phyloP scores from a whole-genome alignment of 495 filamentous ascomycete genomes.

The Achaetomiella virescens region DNA sequence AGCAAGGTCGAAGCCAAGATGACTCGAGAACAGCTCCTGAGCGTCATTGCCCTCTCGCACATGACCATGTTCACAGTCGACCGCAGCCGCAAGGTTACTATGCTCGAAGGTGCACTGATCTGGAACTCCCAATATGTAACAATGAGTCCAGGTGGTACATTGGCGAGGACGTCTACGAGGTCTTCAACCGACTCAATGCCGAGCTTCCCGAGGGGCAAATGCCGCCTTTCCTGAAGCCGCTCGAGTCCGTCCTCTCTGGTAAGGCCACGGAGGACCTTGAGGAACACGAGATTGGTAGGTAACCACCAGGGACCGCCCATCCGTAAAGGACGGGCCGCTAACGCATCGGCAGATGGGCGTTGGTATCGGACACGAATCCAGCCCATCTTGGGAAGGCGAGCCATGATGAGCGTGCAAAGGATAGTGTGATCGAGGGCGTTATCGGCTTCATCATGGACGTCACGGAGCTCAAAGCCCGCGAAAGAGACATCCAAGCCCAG shows the following conservation, averaged over 20 bases:
- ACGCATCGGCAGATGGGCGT: slow-evolving; percentile 36
- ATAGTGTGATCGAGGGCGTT: slow-evolving; percentile 52
- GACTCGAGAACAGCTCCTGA: slow-evolving; percentile 56
- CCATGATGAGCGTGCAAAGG: slow-evolving; percentile 38
- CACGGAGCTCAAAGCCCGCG: slow-evolving; percentile 55
- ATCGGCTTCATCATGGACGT: slow-evolving; percentile 66
- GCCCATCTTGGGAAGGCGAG: slow-evolving; percentile 49
- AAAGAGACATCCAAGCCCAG: slow-evolving; percentile 50
- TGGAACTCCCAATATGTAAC: too few species aligned
- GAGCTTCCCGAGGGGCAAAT: slow-evolving; percentile 32
- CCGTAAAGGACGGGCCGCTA: not conserved
- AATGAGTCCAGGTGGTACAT: slow-evolving; percentile 40
- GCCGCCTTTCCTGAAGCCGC: slow-evolving; percentile 42
- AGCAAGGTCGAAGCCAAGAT: slow-evolving; percentile 52
- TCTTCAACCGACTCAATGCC: slow-evolving; percentile 41
- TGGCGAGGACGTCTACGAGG: slow-evolving; percentile 54
- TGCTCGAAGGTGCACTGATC: slow-evolving; percentile 51
- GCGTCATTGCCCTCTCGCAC: slow-evolving; percentile 60
- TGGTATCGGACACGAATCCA: slow-evolving; percentile 63
- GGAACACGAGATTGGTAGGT: slow-evolving; percentile 43
- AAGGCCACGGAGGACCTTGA: slow-evolving; percentile 42
- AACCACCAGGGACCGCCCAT: not conserved
- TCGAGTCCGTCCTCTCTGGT: slow-evolving; percentile 54
- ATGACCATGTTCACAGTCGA: slow-evolving; percentile 66
- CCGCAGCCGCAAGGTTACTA: slow-evolving; percentile 46